Evolutionary conservation across 2,329 filamentous ascomycete species (phyloP).

Genomic region (Aureobasidium sp.): DNA sequence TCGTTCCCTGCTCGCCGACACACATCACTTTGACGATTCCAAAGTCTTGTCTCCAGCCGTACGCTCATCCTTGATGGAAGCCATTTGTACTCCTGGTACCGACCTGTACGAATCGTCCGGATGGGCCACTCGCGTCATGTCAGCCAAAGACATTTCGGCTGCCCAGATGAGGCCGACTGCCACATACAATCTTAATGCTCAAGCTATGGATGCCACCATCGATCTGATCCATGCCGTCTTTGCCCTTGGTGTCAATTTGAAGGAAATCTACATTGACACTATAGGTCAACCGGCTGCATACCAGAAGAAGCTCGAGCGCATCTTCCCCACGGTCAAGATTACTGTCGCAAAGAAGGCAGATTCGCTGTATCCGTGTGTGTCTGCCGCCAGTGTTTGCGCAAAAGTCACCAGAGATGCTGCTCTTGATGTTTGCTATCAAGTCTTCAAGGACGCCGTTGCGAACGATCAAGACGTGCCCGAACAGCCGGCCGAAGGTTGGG

Average conservation of each 20-base stretch:
- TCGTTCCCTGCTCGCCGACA: conserved; percentile 66
- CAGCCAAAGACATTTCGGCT: conserved; percentile 73
- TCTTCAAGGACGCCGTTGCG: conserved; percentile 35
- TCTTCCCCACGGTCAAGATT: conserved; percentile 64
- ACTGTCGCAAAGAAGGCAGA: conserved; percentile 69
- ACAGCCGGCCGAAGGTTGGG: conserved; percentile 55
- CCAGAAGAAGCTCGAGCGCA: conserved; percentile 72
- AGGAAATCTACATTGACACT: conserved; percentile 91
- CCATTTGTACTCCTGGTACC: conserved; percentile 59
- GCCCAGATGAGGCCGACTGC: conserved; percentile 62
- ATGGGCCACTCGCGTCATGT: conserved; percentile 76
- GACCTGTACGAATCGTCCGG: conserved; percentile 61
- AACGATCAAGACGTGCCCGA: conserved; percentile 26
- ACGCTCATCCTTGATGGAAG: conserved; percentile 63
- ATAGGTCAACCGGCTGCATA: conserved; percentile 77
- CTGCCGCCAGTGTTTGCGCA: conserved; percentile 86
- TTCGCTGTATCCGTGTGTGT: conserved; percentile 84
- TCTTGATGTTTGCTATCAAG: conserved; percentile 68
- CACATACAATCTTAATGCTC: conserved; percentile 87
- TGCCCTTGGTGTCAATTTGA: conserved; percentile 69
- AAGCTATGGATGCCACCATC: conserved; percentile 89
- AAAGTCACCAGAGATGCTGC: conserved; percentile 93
- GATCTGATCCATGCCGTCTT: conserved; percentile 72
- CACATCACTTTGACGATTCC: conserved; percentile 88
- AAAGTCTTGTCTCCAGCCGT: conserved; percentile 81